Evolutionary conservation across 108 stramenopile genomes (phyloP), one percentile per base, ranked within the genome.

Genomic region (Thalassiosira profunda): DNA sequence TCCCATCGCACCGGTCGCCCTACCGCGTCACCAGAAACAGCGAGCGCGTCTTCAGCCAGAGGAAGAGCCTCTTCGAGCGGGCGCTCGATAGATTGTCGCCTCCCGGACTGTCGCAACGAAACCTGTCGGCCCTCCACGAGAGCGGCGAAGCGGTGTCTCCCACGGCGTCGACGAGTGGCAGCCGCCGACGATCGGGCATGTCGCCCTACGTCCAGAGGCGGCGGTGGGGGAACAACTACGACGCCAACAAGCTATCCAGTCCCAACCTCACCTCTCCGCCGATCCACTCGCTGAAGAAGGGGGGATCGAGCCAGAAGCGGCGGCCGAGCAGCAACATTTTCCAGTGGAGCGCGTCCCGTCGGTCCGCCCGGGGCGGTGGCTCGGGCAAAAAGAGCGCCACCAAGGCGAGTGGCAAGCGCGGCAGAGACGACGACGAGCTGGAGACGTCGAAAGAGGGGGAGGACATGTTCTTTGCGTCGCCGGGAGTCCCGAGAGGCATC

Each of bases 1-100:
- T 21, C 17, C 62, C 63, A 24, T 64, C 53, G 30, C 76, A 62
- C 21, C 69, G 48, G 64, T 67, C 65, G 30, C 65, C 65, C 15
- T 55, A 37, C 29, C 65, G 65, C 6, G 53, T 49, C 24, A 40
- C 58, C 26, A 38, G 55, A 56, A 46, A 53, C 23, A 28, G 48
- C 6, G 60, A 72, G 38, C 60, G 71, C 38, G 71, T 72, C 6
- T 72, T 72, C 28, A 51, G 59, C 23, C 71, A 63, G 34, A 55
- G 67, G 24, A 80, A 80, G 46, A 80, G 79, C 65, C 37, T 80
- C 1, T 80, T 80, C 35, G 79, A 80, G 35, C 58, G 72, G 43
- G 76, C 76, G 0, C 43, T 77, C 2, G 76, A 71, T 44, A 41
- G 48, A 20, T 71, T 80, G 11, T 71, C 79, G 18, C 79, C 79